These are phyloP conservation scores for Alternaria consortialis DNA, from an alignment of 2,329 filamentous ascomycete species.

Conservation along the genomic window DNA sequence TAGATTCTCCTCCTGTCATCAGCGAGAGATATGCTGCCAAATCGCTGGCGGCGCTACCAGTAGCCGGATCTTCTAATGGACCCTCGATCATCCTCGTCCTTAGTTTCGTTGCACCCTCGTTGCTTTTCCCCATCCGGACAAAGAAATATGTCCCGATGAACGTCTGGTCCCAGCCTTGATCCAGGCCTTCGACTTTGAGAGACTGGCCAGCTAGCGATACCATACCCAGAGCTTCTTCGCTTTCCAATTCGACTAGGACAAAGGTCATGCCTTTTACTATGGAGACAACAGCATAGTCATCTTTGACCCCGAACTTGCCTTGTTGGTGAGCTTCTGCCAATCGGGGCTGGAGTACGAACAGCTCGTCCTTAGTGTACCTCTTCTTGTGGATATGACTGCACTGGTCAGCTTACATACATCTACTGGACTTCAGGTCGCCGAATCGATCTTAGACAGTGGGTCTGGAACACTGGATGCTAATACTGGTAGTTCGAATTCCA, in stretches of 20 bases:
- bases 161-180: conserved; percentile 62
- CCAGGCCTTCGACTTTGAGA: conserved; percentile 49
- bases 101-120: conserved; percentile 49
- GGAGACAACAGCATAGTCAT: conserved; percentile 51
- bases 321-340: conserved; percentile 37
- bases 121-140: conserved; percentile 53
- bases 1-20: conserved; percentile 46
- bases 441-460: conserved; percentile 16
- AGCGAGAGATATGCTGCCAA: conserved; percentile 57
- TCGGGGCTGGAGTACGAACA: conserved; percentile 48
- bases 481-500: background rate
- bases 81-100: conserved; percentile 69
- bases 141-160: conserved; percentile 69
- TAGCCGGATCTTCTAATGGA: conserved; percentile 60
- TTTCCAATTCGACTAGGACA: conserved; percentile 69
- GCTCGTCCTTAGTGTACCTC: conserved; percentile 30
- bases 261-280: conserved; percentile 80
- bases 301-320: conserved; percentile 21
- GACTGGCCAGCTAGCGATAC: conserved; percentile 48
- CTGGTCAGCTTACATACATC: conserved; percentile 6
- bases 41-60: conserved; percentile 61
- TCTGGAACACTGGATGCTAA: background rate
- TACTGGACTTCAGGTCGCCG: conserved; percentile 5
- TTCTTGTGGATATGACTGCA: conserved; percentile 40
- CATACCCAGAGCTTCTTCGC: conserved; percentile 65